phyloP scores from a whole-genome alignment of 495 filamentous ascomycete species.

The Rostrohypoxylon terebratum region DNA sequence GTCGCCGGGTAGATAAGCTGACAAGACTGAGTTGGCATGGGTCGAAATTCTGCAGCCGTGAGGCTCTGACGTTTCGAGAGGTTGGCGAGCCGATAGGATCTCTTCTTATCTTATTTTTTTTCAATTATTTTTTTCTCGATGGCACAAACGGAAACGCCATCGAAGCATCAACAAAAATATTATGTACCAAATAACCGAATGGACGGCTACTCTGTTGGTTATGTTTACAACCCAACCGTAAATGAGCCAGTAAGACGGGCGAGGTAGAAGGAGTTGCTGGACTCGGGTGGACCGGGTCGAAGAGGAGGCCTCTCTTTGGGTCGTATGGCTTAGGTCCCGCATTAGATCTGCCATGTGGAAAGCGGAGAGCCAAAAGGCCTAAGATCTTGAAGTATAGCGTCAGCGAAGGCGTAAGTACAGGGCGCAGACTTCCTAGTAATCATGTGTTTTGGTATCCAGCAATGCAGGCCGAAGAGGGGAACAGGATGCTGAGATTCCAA shows the following conservation, averaged over 20 bases:
- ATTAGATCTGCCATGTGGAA: slow-evolving; percentile 41
- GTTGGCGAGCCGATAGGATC: slow-evolving; percentile 9
- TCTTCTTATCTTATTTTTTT: background rate
- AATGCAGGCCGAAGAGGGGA: slow-evolving; percentile 7
- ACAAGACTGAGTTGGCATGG: slow-evolving; percentile 22
- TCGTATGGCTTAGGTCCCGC: slow-evolving; percentile 34
- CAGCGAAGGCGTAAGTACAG: slow-evolving; percentile 36
- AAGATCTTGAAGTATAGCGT: slow-evolving; percentile 32
- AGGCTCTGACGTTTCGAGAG: slow-evolving; percentile 20
- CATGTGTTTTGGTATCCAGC: slow-evolving; percentile 18
- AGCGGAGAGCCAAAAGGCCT: slow-evolving; percentile 34
- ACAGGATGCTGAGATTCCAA: background rate
- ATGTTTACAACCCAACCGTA: slow-evolving; percentile 41
- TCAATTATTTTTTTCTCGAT: background rate
- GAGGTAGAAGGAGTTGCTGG: slow-evolving; percentile 21
- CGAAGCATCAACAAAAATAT: slow-evolving; percentile 17
- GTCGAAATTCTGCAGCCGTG: slow-evolving; percentile 5
- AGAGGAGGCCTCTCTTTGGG: slow-evolving; percentile 25
- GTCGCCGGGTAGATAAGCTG: slow-evolving; percentile 34
- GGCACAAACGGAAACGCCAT: background rate
- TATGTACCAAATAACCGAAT: slow-evolving; percentile 17
- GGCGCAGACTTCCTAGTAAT: slow-evolving; percentile 20
- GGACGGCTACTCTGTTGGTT: slow-evolving; percentile 17
- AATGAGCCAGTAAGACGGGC: slow-evolving; percentile 37
- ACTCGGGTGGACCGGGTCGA: slow-evolving; percentile 28